Conservation (phyloP, 176 grass and related monocot genomes). For the Hordeum marinum region DNA sequence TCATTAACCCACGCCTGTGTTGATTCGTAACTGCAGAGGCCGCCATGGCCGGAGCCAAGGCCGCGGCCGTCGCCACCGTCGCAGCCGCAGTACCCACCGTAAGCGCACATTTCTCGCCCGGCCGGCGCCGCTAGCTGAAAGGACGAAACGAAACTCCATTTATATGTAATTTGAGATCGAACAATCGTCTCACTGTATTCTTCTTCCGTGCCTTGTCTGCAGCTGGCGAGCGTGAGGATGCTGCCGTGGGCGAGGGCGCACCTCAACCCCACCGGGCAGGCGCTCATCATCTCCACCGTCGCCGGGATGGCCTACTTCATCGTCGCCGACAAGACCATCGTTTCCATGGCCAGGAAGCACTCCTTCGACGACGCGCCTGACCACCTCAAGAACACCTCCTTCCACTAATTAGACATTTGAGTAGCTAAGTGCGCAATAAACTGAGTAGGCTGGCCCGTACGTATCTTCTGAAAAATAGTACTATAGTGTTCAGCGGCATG, state of each 20-base stretch:
- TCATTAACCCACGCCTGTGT: no score
- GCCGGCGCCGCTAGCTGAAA: no score
- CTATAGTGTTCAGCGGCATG: no score
- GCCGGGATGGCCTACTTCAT: constrained; percentile 74
- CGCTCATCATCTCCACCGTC: constrained; percentile 63
- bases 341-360: constrained; percentile 53
- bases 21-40: constrained; percentile 33
- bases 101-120: neutral
- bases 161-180: neutral
- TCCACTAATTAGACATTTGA: neutral
- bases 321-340: constrained; percentile 68
- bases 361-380: constrained; percentile 33
- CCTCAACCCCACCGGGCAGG: constrained; percentile 70
- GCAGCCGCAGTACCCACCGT: constrained; percentile 62
- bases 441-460: neutral
- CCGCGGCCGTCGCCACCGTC: constrained; percentile 49
- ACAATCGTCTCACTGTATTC: no score
- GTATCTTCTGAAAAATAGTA: no score
- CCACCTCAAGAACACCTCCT: constrained; percentile 40
- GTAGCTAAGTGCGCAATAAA: neutral
- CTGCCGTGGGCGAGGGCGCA: constrained; percentile 59
- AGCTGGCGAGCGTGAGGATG: constrained; percentile 82
- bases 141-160: no score
- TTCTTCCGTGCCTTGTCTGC: neutral
- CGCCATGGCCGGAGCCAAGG: constrained; percentile 53